Evolutionary conservation across 2,329 filamentous ascomycete species (phyloP).

Genomic region (Trichophyton schoenleinii): DNA sequence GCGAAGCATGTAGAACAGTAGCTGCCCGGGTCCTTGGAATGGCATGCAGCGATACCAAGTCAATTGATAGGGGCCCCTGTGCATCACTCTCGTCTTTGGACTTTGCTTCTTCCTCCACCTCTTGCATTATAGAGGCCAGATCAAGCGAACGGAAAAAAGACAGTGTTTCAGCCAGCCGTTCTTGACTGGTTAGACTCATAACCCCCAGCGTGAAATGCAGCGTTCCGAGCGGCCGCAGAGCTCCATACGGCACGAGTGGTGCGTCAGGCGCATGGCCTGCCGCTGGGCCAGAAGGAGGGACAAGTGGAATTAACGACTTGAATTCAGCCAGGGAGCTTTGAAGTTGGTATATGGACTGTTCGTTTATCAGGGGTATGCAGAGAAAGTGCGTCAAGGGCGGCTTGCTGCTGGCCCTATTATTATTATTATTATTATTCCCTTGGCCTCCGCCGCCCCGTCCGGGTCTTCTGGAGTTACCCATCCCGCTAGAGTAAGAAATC

Average conservation of each 20-base stretch:
- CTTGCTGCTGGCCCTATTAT: slow-evolving; percentile 1
- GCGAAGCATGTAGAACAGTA: slow-evolving; percentile 30
- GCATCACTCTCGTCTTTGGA: slow-evolving; percentile 7
- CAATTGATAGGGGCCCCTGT: slow-evolving; percentile 28
- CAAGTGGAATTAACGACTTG: slow-evolving; percentile 39
- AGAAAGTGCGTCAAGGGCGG: slow-evolving; percentile 35
- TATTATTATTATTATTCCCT: neutral
- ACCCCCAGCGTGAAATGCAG: slow-evolving; percentile 79
- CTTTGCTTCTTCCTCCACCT: slow-evolving; percentile 25
- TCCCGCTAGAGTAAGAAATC: neutral
- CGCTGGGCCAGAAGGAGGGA: slow-evolving; percentile 8
- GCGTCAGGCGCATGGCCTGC: slow-evolving; percentile 25
- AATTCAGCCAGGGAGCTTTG: slow-evolving; percentile 51
- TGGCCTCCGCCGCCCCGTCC: neutral
- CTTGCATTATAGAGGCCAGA: slow-evolving; percentile 26
- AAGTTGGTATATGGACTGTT: slow-evolving; percentile 51
- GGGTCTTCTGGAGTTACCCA: neutral
- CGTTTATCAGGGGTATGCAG: slow-evolving; percentile 49
- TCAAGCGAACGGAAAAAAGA: slow-evolving; percentile 36
- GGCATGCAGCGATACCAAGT: slow-evolving; percentile 32
- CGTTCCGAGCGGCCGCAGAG: slow-evolving; percentile 64
- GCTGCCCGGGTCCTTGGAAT: slow-evolving; percentile 25
- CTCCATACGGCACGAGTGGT: slow-evolving; percentile 47
- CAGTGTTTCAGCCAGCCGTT: slow-evolving; percentile 37
- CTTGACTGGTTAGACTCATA: slow-evolving; percentile 54